Percentiles rank a stretch among this genome's conserved stretches.
Evolutionary conservation across 129 eudicot species (phyloP).

Genomic region (Scalesia atractyloides): DNA sequence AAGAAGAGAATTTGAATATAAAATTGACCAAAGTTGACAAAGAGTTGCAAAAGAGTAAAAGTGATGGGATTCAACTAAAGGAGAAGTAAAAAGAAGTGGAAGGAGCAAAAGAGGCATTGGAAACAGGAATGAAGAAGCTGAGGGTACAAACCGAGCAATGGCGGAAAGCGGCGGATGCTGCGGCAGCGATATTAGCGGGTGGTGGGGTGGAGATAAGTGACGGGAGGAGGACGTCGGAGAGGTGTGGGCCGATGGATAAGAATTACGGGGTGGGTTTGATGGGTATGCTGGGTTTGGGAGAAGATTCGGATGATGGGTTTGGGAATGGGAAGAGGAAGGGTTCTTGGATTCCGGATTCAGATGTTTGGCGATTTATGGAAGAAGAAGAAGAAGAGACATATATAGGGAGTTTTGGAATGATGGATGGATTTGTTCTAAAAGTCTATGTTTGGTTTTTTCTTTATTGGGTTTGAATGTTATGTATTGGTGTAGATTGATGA

Average conservation of each 20-base stretch:
- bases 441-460: constrained; percentile 8
- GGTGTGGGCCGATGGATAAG: constrained; percentile 91
- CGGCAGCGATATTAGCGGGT: constrained; percentile 67
- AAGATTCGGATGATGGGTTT: constrained; percentile 58
- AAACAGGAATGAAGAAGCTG: constrained; percentile 76
- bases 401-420: constrained; percentile 34
- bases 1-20: constrained; percentile 43
- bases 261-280: constrained; percentile 57
- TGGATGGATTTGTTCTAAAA: constrained; percentile 22
- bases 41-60: constrained; percentile 56
- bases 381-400: constrained; percentile 82
- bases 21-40: constrained; percentile 44
- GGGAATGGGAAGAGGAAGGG: constrained; percentile 78
- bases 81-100: constrained; percentile 59
- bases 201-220: constrained; percentile 60
- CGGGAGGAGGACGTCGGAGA: constrained; percentile 59
- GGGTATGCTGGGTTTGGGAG: constrained; percentile 55
- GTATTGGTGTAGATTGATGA: constrained; percentile 32
- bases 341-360: constrained; percentile 70
- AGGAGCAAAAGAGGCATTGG: constrained; percentile 58
- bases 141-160: constrained; percentile 95
- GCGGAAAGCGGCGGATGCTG: constrained; percentile 98
- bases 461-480: constrained; percentile 9
- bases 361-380: constrained; percentile 97
- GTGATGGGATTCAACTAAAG: constrained; percentile 28